Base-by-base conservation (phyloP, 371 early-diverging fungal genomes). In the Rhizopus delemar region DNA sequence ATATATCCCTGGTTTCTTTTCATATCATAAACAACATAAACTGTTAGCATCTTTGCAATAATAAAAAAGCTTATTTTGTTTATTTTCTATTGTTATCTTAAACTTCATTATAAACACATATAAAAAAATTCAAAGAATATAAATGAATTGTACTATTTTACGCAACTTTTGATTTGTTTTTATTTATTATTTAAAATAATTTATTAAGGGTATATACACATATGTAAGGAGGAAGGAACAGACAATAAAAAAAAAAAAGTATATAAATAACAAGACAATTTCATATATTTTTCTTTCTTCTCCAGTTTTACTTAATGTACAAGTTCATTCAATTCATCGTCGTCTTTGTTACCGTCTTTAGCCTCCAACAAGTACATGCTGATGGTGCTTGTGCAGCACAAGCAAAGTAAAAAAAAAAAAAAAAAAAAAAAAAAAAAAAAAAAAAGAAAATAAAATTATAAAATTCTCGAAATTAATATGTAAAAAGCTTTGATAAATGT, bases 401-500 rank as follows among this genome's bases (percentile, higher is more conserved):
- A 56, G 72, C 69, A 55, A 72, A 72, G 72, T 72, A 65, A 56
- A 55, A 41, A 8, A 41, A 29, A 36, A n/a, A 46, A 0, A 56
- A n/a, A 38, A 8, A 28, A 8, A 32, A 51, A 0, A 6, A 15
- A 39, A 28, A 7, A 38, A 36, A 41, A 13, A 11, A 7, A 15
- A 36, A 36, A 36, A 36, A 8, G 16, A 12, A 6, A 2, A 3
- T 43, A 22, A 22, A 22, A 22, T 22, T 22, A 22, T 22, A 22
- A 22, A 22, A 22, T 22, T 22, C 22, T 22, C 22, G 22, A 22
- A 22, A 22, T 1, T 22, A 22, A 22, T 2, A 22, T 22, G 22
- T 22, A 38, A 54, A 34, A 43, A 71, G 72, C 53, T 72, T 72
- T 34, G 63, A 72, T 43, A 65, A 43, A 31, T 70, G 68, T 51